Conservation (phyloP, 2,329 filamentous ascomycete genomes). For the Blumeriella jaapii region DNA sequence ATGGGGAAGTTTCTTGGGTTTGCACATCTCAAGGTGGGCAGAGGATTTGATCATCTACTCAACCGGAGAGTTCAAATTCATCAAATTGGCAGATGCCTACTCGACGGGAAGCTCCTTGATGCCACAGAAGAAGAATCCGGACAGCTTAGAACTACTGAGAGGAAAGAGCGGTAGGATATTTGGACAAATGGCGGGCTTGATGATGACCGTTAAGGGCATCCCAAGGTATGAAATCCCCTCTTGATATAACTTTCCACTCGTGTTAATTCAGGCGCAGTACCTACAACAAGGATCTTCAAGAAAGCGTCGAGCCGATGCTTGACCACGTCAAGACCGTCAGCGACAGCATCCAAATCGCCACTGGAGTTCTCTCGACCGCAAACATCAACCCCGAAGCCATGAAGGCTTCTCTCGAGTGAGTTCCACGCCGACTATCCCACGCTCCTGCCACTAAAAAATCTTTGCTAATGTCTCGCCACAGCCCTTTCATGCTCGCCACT, state of each 20-base stretch:
- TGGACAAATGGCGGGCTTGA: conserved; percentile 70
- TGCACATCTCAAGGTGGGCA: conserved; percentile 66
- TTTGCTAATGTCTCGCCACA: not conserved
- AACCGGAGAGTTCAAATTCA: conserved; percentile 57
- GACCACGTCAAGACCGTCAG: conserved; percentile 72
- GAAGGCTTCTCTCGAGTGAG: conserved; percentile 55
- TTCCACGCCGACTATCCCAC: conserved; percentile 59
- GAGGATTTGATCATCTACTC: conserved; percentile 83
- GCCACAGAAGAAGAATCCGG: conserved; percentile 66
- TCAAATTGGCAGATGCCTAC: conserved; percentile 68
- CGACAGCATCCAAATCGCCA: conserved; percentile 74
- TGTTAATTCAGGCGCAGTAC: not conserved
- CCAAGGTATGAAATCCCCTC: conserved; percentile 32
- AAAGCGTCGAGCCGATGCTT: conserved; percentile 75
- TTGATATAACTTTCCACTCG: not conserved
- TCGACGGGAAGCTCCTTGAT: conserved; percentile 50
- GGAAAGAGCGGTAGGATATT: conserved; percentile 68
- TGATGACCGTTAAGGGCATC: conserved; percentile 60
- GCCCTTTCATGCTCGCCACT: conserved; percentile 36
- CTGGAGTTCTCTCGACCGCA: conserved; percentile 67
- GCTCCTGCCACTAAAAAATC: not conserved
- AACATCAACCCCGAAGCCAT: conserved; percentile 62
- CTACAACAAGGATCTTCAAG: conserved; percentile 45
- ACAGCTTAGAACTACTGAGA: conserved; percentile 62
- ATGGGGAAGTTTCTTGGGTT: conserved; percentile 69